Evolutionary conservation across 2,329 filamentous ascomycete genomes (phyloP).

Genomic region (Plectosphaerella cucumerina): DNA sequence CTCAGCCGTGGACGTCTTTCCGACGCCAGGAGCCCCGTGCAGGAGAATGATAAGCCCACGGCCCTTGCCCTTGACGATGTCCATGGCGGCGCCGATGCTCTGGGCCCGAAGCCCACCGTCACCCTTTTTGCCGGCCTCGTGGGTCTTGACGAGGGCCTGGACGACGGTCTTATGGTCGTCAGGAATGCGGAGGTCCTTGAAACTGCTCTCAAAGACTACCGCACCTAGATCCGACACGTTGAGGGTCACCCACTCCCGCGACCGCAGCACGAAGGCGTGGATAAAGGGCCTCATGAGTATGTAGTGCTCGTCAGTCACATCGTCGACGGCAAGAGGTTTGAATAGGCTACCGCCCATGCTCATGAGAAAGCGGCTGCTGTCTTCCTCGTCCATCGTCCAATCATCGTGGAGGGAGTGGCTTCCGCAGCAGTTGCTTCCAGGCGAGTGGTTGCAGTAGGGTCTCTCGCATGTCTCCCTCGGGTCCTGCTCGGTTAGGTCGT

Average conservation of each 20-base stretch:
- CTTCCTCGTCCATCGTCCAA: no score
- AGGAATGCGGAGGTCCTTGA: conserved; percentile 10
- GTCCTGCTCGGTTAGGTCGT: no score
- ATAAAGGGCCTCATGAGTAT: conserved; percentile 6
- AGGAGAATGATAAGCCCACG: conserved; percentile 6
- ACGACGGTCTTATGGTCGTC: conserved; percentile 8
- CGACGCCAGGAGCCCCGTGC: conserved; percentile 8
- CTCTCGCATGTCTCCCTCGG: no score
- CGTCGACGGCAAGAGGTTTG: neutral
- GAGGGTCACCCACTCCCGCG: conserved; percentile 10
- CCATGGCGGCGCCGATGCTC: neutral
- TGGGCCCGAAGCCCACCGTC: neutral
- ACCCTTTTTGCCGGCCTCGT: conserved; percentile 7
- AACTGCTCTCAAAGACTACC: conserved; percentile 10
- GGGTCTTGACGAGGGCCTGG: conserved; percentile 11
- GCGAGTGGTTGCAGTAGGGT: no score
- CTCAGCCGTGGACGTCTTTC: conserved; percentile 9
- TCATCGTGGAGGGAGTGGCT: no score
- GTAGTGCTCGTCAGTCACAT: conserved; percentile 5
- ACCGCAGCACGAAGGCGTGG: conserved; percentile 9
- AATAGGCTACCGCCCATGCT: no score
- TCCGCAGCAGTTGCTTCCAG: no score
- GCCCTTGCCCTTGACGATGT: conserved; percentile 11
- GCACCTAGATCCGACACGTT: neutral
- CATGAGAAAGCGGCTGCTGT: no score